Evolutionary conservation across 768 basidiomycete genomes (phyloP).

Genomic region (Boletus vermiculosoides): DNA sequence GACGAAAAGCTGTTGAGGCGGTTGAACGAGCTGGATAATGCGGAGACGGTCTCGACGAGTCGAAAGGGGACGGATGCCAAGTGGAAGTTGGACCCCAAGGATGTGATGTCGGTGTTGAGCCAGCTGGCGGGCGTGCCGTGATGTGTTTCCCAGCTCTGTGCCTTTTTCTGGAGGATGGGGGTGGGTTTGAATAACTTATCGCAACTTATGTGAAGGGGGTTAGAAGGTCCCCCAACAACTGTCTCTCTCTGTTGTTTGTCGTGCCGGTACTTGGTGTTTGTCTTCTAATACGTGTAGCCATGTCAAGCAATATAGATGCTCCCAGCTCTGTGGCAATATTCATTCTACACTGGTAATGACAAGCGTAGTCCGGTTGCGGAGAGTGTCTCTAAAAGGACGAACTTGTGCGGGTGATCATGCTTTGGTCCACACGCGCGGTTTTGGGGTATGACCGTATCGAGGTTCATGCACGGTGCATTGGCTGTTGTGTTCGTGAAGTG

Average conservation of each 20-base stretch:
- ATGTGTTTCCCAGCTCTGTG: not conserved
- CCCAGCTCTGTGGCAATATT: too few relatives aligned
- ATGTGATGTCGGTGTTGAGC: constrained; percentile 35
- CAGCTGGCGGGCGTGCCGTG: constrained; percentile 10
- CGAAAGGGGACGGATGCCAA: constrained; percentile 76
- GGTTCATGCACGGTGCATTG: not conserved
- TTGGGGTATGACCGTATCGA: constrained; percentile 5
- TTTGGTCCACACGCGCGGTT: constrained; percentile 20
- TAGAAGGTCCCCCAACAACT: not conserved
- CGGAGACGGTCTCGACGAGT: constrained; percentile 71
- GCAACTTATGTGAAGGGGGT: not conserved
- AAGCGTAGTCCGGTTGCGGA: constrained; percentile 96
- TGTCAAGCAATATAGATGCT: not conserved
- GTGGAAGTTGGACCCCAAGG: constrained; percentile 52
- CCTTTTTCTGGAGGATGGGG: too few relatives aligned
- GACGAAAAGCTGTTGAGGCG: constrained; percentile 79
- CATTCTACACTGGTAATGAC: too few relatives aligned
- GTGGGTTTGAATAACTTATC: not conserved
- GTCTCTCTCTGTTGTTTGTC: not conserved
- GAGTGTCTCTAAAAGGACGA: constrained; percentile 87
- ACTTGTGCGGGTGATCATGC: constrained; percentile 53
- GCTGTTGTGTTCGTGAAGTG: not conserved
- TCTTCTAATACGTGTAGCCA: not conserved
- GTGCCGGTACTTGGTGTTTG: not conserved
- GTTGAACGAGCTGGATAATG: constrained; percentile 69